A percentile compares a stretch with the other conserved stretches of the same genome.
phyloP scores from a whole-genome alignment of 768 basidiomycete species.

The Boletus rufocinnamomeus region DNA sequence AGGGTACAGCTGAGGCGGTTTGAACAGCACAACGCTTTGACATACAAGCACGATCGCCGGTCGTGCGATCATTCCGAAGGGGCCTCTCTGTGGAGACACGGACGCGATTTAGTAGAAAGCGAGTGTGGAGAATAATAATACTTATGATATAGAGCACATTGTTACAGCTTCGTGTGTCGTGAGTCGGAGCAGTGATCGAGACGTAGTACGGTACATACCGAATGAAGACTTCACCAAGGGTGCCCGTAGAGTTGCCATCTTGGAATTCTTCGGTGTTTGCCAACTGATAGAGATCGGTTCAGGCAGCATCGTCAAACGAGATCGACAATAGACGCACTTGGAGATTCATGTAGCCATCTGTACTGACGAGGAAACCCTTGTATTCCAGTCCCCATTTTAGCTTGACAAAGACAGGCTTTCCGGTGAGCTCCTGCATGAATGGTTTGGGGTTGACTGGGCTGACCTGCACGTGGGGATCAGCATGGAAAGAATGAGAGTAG shows the following conservation, averaged over 20 bases:
- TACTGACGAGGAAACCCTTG: constrained; percentile 98
- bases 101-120: constrained; percentile 24
- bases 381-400: constrained; percentile 99
- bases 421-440: constrained; percentile 97
- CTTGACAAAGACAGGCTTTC: constrained; percentile 91
- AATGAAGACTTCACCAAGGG: constrained; percentile 98
- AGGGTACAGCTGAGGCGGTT: constrained; percentile 14
- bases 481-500: not conserved
- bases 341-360: constrained; percentile 99
- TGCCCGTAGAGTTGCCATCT: constrained; percentile 92
- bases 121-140: constrained; percentile 30
- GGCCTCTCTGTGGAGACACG: constrained; percentile 66
- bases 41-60: not conserved
- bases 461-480: constrained; percentile 48
- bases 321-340: constrained; percentile 57
- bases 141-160: constrained; percentile 96
- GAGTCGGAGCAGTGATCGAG: constrained; percentile 3
- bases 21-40: constrained; percentile 3
- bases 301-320: not conserved
- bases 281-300: constrained; percentile 50
- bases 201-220: constrained; percentile 53
- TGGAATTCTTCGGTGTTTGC: constrained; percentile 99
- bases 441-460: constrained; percentile 98
- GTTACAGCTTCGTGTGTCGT: constrained; percentile 66
- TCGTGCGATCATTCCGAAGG: constrained; percentile 45